Evolutionary conservation across 1,284 basidiomycete genomes (phyloP).

Genomic region (Rhodofomes roseus): DNA sequence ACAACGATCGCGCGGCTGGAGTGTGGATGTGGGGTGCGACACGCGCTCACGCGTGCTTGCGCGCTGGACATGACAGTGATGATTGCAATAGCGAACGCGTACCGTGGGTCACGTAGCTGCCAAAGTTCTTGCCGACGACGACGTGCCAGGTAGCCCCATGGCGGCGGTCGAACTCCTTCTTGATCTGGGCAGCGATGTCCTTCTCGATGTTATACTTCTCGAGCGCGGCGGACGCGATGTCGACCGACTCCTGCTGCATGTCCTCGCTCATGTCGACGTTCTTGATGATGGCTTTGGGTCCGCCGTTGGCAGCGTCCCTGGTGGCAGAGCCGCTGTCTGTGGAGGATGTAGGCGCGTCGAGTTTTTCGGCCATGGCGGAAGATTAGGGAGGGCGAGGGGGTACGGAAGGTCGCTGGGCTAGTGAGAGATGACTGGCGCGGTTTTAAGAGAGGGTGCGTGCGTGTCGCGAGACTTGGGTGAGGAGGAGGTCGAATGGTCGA

Average conservation of each 20-base stretch:
- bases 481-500: background rate
- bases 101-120: conserved; percentile 97
- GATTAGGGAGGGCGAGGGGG: background rate
- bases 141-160: conserved; percentile 96
- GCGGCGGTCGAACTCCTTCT: conserved; percentile 93
- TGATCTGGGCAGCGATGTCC: conserved; percentile 96
- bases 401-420: background rate
- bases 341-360: conserved; percentile 51
- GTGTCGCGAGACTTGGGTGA: background rate
- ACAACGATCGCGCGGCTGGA: conserved; percentile 6
- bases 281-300: conserved; percentile 88
- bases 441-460: background rate
- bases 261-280: conserved; percentile 97
- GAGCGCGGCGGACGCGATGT: conserved; percentile 82
- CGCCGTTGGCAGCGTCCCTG: conserved; percentile 35
- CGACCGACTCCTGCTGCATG: conserved; percentile 92
- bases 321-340: conserved; percentile 47
- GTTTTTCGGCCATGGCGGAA: conserved; percentile 56
- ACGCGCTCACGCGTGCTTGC: background rate
- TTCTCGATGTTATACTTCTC: conserved; percentile 94
- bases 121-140: conserved; percentile 97
- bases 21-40: background rate
- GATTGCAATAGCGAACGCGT: conserved; percentile 27
- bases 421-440: background rate
- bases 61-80: background rate